Evolutionary conservation across 2,329 filamentous ascomycete genomes (phyloP).

Genomic region (Tolypocladium pustulatum): DNA sequence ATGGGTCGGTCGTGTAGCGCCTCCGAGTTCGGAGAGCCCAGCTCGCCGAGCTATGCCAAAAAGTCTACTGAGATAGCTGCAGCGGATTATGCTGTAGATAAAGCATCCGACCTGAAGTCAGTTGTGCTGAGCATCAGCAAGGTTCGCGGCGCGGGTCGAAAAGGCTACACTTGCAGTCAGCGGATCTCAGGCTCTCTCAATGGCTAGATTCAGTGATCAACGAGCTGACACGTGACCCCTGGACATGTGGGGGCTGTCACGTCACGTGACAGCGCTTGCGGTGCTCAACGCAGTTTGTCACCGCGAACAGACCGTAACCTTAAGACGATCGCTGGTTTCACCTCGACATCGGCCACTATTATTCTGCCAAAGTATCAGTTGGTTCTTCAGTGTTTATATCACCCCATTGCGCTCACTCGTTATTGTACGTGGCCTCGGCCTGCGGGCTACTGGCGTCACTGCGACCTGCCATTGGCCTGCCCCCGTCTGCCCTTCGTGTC

Average conservation of each 20-base stretch:
- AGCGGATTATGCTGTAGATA: background rate
- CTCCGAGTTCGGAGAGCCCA: background rate
- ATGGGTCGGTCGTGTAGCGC: background rate
- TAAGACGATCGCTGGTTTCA: slow-evolving; percentile 7
- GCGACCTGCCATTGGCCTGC: background rate
- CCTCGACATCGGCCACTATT: slow-evolving; percentile 24
- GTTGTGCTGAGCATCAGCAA: background rate
- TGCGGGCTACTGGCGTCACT: background rate
- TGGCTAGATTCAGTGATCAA: background rate
- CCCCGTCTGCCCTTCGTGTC: background rate
- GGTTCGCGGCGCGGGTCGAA: background rate
- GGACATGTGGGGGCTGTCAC: background rate
- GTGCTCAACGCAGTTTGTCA: slow-evolving; percentile 9
- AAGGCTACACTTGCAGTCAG: background rate
- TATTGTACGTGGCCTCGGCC: slow-evolving; percentile 16
- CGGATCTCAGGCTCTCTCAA: too few relatives aligned
- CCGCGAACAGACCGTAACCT: slow-evolving; percentile 7
- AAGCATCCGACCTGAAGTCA: background rate
- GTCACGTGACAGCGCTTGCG: background rate
- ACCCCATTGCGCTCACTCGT: slow-evolving; percentile 21
- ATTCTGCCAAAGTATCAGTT: slow-evolving; percentile 29
- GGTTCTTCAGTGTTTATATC: slow-evolving; percentile 23
- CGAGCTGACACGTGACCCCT: background rate
- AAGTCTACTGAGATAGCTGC: background rate
- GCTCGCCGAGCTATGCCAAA: background rate